Percentiles rank a stretch among this genome's conserved stretches.
These are phyloP conservation scores for Coprinopsis strossmayeri DNA, from an alignment of 768 basidiomycete genomes.

Conservation along the genomic window DNA sequence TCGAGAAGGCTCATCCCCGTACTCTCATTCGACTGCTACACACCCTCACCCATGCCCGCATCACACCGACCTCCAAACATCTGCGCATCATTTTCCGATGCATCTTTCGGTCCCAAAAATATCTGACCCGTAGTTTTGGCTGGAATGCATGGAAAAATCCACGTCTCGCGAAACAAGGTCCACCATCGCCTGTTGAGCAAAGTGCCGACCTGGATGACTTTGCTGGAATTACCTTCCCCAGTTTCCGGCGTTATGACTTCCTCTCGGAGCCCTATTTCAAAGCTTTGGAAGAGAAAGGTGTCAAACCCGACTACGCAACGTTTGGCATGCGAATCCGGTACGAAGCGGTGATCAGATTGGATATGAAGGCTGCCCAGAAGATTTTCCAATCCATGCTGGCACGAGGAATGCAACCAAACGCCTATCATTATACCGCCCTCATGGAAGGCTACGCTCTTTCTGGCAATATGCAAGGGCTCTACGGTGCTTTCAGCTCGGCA, in stretches of 20 bases:
- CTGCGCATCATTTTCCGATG: constrained; percentile 49
- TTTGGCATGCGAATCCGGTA: constrained; percentile 58
- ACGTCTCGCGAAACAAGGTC: neutral
- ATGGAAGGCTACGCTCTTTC: constrained; percentile 64
- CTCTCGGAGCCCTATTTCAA: constrained; percentile 35
- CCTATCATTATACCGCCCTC: constrained; percentile 67
- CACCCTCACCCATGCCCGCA: constrained; percentile 29
- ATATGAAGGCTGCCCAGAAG: constrained; percentile 44
- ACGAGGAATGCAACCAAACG: constrained; percentile 65
- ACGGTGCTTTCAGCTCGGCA: constrained; percentile 48
- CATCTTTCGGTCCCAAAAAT: constrained; percentile 48
- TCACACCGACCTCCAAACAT: constrained; percentile 48
- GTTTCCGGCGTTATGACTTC: constrained; percentile 21
- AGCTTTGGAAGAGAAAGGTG: constrained; percentile 38
- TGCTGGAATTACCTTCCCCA: constrained; percentile 35
- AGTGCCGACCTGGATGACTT: constrained; percentile 36
- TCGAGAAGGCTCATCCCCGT: constrained; percentile 35
- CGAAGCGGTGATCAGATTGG: constrained; percentile 46
- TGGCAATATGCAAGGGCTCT: constrained; percentile 56
- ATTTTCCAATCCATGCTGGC: constrained; percentile 54
- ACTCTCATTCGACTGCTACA: constrained; percentile 43
- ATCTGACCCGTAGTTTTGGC: constrained; percentile 33
- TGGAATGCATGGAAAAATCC: constrained; percentile 34
- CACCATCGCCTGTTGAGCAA: neutral
- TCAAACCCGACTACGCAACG: constrained; percentile 51